phyloP scores from a whole-genome alignment of 2,329 filamentous ascomycete genomes.

The Fusarium anguioides region DNA sequence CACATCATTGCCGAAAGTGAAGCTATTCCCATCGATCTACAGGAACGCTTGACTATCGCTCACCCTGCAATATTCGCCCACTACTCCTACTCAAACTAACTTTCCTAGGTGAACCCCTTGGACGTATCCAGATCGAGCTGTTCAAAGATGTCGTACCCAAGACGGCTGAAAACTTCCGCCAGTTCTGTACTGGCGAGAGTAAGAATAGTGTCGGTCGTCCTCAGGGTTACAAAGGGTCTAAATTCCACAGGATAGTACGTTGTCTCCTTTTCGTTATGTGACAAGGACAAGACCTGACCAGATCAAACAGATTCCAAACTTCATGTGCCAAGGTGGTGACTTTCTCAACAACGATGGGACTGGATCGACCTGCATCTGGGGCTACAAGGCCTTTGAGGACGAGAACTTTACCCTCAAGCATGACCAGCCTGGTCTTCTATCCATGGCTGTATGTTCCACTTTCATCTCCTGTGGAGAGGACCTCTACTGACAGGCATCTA shows the following conservation, averaged over 20 bases:
- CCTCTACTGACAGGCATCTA: slow-evolving; percentile 49
- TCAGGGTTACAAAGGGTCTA: slow-evolving; percentile 93
- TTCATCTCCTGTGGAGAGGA: too few relatives aligned
- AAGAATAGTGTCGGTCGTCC: slow-evolving; percentile 81
- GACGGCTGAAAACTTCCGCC: slow-evolving; percentile 96
- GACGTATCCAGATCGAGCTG: slow-evolving; percentile 89
- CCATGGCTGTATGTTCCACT: slow-evolving; percentile 81
- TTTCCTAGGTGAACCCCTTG: slow-evolving; percentile 79
- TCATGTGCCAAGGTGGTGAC: slow-evolving; percentile 98
- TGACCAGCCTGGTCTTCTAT: slow-evolving; percentile 81
- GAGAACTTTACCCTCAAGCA: slow-evolving; percentile 90
- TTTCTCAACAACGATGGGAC: slow-evolving; percentile 95
- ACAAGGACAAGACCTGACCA: slow-evolving; percentile 9
- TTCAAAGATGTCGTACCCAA: slow-evolving; percentile 86
- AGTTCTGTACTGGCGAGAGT: slow-evolving; percentile 94
- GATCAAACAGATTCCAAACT: slow-evolving; percentile 80
- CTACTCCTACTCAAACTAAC: background rate
- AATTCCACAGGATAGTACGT: slow-evolving; percentile 91
- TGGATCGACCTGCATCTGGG: slow-evolving; percentile 89
- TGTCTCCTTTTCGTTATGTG: background rate
- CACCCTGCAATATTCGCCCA: background rate
- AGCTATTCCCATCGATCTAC: slow-evolving; percentile 30
- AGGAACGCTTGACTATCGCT: background rate
- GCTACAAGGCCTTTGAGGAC: slow-evolving; percentile 84
- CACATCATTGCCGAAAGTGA: slow-evolving; percentile 16